Conservation (phyloP, 2,329 filamentous ascomycete genomes). For the Aspergillus thermomutatus region DNA sequence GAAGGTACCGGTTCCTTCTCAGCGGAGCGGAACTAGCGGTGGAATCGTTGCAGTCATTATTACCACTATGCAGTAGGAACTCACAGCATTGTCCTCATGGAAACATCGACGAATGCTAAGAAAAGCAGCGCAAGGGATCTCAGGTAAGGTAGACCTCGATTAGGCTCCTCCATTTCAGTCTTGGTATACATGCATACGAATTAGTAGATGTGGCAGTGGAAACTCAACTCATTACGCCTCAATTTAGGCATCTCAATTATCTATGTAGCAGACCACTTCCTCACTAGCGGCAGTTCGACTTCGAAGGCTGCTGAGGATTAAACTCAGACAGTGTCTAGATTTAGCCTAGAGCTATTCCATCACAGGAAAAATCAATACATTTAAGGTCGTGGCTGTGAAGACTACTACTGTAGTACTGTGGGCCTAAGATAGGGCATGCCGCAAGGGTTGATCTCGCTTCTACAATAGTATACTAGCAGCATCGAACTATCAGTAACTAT, state of each 20-base stretch:
- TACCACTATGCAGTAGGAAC: too few species aligned
- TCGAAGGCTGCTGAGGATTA: background rate
- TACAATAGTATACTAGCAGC: background rate
- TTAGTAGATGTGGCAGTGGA: background rate
- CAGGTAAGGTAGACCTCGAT: background rate
- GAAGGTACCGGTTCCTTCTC: too few species aligned
- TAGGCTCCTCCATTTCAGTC: conserved; percentile 9
- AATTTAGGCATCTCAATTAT: background rate
- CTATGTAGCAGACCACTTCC: background rate
- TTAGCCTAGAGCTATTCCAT: background rate
- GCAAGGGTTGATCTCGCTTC: background rate
- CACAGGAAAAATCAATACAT: background rate
- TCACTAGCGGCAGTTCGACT: background rate
- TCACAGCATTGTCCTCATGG: too few species aligned
- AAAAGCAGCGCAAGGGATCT: background rate
- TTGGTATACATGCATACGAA: background rate
- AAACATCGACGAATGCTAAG: too few species aligned
- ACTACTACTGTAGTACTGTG: background rate
- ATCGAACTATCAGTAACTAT: background rate
- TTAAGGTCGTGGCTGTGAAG: background rate
- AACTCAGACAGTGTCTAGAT: background rate
- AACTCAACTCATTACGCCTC: background rate
- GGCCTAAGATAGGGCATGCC: background rate
- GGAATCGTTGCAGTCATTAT: too few species aligned
- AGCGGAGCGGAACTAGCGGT: too few species aligned